These are phyloP conservation scores for Waltergamsia citrina DNA, from an alignment of 2,329 filamentous ascomycete species.

Conservation along the genomic window DNA sequence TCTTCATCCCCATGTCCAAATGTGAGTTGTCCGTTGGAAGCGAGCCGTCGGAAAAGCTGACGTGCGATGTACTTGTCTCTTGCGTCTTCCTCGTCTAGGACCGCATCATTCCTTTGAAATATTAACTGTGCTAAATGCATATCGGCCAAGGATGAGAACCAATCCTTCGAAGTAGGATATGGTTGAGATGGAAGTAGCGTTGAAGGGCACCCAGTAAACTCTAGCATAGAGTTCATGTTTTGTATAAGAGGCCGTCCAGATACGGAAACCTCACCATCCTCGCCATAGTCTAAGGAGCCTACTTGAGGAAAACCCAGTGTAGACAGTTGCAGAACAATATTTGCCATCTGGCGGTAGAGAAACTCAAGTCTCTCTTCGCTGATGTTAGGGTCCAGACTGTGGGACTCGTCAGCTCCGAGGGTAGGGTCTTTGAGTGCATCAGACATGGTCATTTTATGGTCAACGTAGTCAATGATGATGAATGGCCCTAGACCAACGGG, in stretches of 20 bases:
- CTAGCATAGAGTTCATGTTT: conserved; percentile 27
- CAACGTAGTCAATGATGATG: conserved; percentile 26
- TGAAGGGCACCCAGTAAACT: conserved; percentile 11
- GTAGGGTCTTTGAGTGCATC: conserved; percentile 16
- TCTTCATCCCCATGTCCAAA: not conserved
- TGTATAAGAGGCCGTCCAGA: conserved; percentile 21
- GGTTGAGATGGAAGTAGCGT: conserved; percentile 12
- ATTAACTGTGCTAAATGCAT: conserved; percentile 24
- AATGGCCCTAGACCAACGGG: conserved; percentile 22
- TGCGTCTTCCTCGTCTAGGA: conserved; percentile 17
- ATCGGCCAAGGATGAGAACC: conserved; percentile 22
- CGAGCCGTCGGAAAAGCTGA: conserved; percentile 20
- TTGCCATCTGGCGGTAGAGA: conserved; percentile 29
- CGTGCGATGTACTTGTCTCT: conserved; percentile 22
- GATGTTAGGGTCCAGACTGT: conserved; percentile 22
- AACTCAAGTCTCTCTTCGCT: conserved; percentile 17
- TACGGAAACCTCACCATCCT: conserved; percentile 15
- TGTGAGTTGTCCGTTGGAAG: conserved; percentile 6
- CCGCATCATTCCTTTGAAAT: conserved; percentile 26
- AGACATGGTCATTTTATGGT: conserved; percentile 17
- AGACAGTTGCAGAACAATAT: conserved; percentile 29
- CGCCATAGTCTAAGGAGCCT: conserved; percentile 20
- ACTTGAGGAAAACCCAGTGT: conserved; percentile 22
- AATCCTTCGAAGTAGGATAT: conserved; percentile 19
- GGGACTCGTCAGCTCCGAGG: conserved; percentile 11